A percentile compares a stretch with the other conserved stretches of the same genome.
phyloP scores from a whole-genome alignment of 2,329 filamentous ascomycete species.

The Cryphonectria japonica region DNA sequence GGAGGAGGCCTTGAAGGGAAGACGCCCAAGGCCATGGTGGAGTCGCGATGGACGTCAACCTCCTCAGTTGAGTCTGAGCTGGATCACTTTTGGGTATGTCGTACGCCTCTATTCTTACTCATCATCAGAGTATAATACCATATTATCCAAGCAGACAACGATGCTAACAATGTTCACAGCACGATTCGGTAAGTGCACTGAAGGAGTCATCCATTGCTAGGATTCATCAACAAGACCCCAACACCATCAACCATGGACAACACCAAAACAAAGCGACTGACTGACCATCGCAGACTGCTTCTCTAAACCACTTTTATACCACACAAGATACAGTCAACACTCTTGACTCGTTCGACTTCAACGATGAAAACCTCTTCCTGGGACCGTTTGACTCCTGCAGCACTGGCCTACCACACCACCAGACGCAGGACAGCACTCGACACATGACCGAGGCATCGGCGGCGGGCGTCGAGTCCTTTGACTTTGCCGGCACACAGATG shows the following conservation, averaged over 20 bases:
- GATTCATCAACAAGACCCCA: too few species aligned
- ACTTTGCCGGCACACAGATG: constrained; percentile 24
- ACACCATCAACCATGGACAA: neutral
- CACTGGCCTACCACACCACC: constrained; percentile 15
- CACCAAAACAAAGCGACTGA: constrained; percentile 7
- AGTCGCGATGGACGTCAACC: constrained; percentile 28
- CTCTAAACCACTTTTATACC: constrained; percentile 29
- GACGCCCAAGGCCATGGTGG: constrained; percentile 11
- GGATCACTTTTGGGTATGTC: constrained; percentile 25
- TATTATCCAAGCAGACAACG: neutral
- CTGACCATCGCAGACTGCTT: constrained; percentile 12
- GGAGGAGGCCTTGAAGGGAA: constrained; percentile 15
- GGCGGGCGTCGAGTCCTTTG: constrained; percentile 23
- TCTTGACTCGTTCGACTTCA: constrained; percentile 26
- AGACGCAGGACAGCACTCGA: constrained; percentile 15
- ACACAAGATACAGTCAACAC: constrained; percentile 26
- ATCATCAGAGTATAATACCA: neutral
- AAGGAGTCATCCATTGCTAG: neutral
- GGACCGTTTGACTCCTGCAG: constrained; percentile 26
- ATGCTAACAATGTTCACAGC: constrained; percentile 13
- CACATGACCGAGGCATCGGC: constrained; percentile 17
- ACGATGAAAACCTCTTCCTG: constrained; percentile 28
- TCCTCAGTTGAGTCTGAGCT: constrained; percentile 26
- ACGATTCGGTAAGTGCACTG: constrained; percentile 25
- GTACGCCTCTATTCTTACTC: neutral